Evolutionary conservation across 345 rosid species (phyloP), one percentile per base, ranked within the genome.

Genomic region (Nasturtium officinale): DNA sequence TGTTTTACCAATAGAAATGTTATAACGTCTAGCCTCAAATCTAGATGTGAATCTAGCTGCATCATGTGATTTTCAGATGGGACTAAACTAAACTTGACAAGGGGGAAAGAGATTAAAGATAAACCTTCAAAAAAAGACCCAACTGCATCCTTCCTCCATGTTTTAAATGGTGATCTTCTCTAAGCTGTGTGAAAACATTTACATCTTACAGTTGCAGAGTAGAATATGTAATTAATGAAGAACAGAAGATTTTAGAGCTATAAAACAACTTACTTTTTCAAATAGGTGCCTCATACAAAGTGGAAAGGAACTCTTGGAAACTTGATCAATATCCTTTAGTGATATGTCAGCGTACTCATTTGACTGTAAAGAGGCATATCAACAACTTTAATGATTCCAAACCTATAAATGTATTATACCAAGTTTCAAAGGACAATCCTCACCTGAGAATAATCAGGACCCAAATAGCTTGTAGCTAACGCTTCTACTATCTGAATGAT

Each of bases 61-160:
- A 60, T 40, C 74, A 59, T 43, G 9, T 28, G 18, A 4, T 33
- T 26, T 51, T 68, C 40, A 62, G 46, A 23, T 61, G 58, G 33
- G 38, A 72, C 61, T 57, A 26, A 73, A 71, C 28, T 17, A 52
- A 2, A 23, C 25, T n/a, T n/a, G 63, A 38, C 20, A 73, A 20
- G 55, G 3, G 63, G 23, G 18, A 29, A 20, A 69, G 32, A 18
- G 26, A 46, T 67, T 38, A 56, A 73, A 71, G 65, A 55, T 61
- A 67, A 82, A 95, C 97, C 93, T 95, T 91, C 60, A 95, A 83
- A 65, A 87, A 95, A 7, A 88, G 99, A 67, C 96, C 99, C 65
- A 95, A 79, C 74, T 95, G 98, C 96, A 95, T 95, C 85, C 98
- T 86, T 67, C 97, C 99, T 67, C 96, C 96, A 76, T 95, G 97